These are phyloP conservation scores for Harrya chromipes DNA, from an alignment of 768 basidiomycete genomes.

Conservation along the genomic window DNA sequence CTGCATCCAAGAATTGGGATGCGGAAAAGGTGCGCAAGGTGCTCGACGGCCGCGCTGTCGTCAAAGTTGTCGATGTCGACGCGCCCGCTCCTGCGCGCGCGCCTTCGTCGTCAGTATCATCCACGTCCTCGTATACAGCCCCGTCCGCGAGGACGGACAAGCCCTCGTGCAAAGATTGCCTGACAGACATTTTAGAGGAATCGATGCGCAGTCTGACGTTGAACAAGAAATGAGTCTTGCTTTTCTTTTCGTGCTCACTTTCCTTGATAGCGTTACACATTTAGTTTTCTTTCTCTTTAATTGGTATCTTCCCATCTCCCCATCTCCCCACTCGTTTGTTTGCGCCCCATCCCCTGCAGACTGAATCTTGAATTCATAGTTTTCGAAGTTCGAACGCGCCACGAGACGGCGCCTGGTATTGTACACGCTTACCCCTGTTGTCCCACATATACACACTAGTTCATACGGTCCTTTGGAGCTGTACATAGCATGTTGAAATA, in stretches of 20 bases:
- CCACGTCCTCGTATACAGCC: background rate
- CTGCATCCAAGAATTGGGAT: slow-evolving; percentile 46
- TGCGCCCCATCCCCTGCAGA: background rate
- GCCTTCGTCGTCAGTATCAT: background rate
- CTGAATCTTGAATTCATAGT: slow-evolving; percentile 13
- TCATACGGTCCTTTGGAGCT: slow-evolving; percentile 12
- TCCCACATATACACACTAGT: slow-evolving; percentile 11
- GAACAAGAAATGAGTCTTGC: slow-evolving; percentile 42
- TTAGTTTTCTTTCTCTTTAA: background rate
- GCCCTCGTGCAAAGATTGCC: slow-evolving; percentile 19
- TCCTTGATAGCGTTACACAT: slow-evolving; percentile 8
- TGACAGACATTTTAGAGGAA: slow-evolving; percentile 56
- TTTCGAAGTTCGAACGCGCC: background rate
- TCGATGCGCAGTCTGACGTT: slow-evolving; percentile 66
- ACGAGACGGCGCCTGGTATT: slow-evolving; percentile 1
- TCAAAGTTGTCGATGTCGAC: slow-evolving; percentile 77
- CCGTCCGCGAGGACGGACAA: slow-evolving; percentile 17
- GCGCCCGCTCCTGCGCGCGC: slow-evolving; percentile 10
- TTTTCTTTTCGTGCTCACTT: background rate
- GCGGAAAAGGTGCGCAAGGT: slow-evolving; percentile 79
- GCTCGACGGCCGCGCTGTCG: slow-evolving; percentile 78
- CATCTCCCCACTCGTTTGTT: slow-evolving; percentile 20
- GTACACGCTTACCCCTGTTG: slow-evolving; percentile 15
- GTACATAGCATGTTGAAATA: slow-evolving; percentile 9
- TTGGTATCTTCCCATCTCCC: background rate